Evolutionary conservation across 1,284 basidiomycete species (phyloP).

Genomic region (Trametes versicolor): DNA sequence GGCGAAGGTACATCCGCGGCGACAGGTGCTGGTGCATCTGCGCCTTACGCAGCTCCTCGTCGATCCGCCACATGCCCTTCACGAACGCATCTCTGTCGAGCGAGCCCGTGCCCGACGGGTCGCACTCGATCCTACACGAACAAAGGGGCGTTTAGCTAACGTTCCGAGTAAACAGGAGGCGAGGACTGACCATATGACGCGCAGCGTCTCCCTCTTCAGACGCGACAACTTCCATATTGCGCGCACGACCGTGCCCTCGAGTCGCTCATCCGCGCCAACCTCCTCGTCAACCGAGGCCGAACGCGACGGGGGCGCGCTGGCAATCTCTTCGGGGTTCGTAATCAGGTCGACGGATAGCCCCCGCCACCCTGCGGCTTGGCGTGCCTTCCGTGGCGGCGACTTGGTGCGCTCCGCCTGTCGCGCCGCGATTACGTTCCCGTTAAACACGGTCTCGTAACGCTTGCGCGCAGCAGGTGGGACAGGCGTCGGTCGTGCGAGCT

Average conservation of each 20-base stretch:
- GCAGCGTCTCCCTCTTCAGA: slow-evolving; percentile 61
- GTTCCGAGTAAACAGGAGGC: slow-evolving; percentile 11
- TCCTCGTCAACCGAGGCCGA: slow-evolving; percentile 48
- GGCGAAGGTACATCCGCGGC: slow-evolving; percentile 29
- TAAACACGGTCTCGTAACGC: slow-evolving; percentile 76
- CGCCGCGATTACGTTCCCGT: slow-evolving; percentile 61
- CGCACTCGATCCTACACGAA: slow-evolving; percentile 69
- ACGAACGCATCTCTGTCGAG: slow-evolving; percentile 74
- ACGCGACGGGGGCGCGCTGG: slow-evolving; percentile 32
- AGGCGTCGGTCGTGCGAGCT: slow-evolving; percentile 64
- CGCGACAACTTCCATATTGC: slow-evolving; percentile 71
- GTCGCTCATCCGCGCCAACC: slow-evolving; percentile 54
- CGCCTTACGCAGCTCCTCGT: slow-evolving; percentile 78
- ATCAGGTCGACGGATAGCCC: slow-evolving; percentile 80
- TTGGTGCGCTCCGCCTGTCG: slow-evolving; percentile 45
- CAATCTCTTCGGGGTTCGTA: slow-evolving; percentile 53
- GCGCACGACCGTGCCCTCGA: slow-evolving; percentile 66
- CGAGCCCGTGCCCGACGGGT: slow-evolving; percentile 60
- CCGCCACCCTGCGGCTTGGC: slow-evolving; percentile 78
- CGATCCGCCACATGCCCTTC: slow-evolving; percentile 85
- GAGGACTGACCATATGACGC: slow-evolving; percentile 69
- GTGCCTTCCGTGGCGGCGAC: slow-evolving; percentile 49
- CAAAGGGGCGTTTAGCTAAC: neutral
- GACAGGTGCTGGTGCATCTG: slow-evolving; percentile 47
- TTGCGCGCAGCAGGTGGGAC: slow-evolving; percentile 67